Evolutionary conservation across 176 grass and related monocot genomes (phyloP).

Genomic region (Echinochloa phyllopogon): DNA sequence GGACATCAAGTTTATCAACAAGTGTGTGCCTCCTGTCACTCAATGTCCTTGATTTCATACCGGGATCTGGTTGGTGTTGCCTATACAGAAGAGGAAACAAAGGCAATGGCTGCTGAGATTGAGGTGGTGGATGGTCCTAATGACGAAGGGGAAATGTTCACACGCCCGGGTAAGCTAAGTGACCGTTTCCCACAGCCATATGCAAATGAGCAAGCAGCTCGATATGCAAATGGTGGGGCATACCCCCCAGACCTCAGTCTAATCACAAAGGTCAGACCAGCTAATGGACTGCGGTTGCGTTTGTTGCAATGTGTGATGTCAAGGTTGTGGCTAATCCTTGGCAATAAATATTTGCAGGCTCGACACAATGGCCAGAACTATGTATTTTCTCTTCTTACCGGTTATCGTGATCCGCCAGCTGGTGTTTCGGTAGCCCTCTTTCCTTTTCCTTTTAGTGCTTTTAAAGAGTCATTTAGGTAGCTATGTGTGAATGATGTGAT

Average conservation of each 20-base stretch:
- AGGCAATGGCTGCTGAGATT: constrained; percentile 98
- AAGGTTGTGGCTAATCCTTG: not conserved
- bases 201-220: constrained; percentile 91
- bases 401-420: constrained; percentile 96
- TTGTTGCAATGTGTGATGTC: not conserved
- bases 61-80: constrained; percentile 95
- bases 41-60: constrained; percentile 96
- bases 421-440: constrained; percentile 75
- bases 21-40: constrained; percentile 98
- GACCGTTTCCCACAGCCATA: constrained; percentile 97
- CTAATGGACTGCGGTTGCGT: not conserved
- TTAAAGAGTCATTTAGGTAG: not conserved
- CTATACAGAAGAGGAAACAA: constrained; percentile 97
- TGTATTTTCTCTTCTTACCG: constrained; percentile 94
- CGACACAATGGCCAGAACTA: constrained; percentile 96
- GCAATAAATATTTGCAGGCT: constrained; percentile 52
- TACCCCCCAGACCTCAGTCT: constrained; percentile 96
- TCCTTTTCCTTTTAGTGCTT: not conserved
- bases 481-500: not conserved
- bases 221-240: constrained; percentile 95
- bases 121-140: constrained; percentile 96
- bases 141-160: constrained; percentile 95
- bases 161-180: constrained; percentile 83
- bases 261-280: constrained; percentile 77
- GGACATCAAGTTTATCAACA: constrained; percentile 98